A percentile compares a stretch with the other conserved stretches of the same genome.
phyloP scores from a whole-genome alignment of 345 rosid genomes.

The Arabidopsis arenosa region DNA sequence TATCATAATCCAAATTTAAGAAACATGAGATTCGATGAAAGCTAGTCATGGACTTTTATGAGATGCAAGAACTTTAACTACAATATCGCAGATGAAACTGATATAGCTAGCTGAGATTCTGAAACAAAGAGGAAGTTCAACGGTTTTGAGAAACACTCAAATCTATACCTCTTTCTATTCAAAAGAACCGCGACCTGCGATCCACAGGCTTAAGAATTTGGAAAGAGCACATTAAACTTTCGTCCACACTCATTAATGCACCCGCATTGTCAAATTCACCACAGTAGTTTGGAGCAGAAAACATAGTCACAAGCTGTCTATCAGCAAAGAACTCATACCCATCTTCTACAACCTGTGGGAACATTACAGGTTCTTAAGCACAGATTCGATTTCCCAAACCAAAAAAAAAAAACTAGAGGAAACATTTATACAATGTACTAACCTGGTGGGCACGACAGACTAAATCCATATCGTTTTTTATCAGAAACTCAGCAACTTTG shows the following conservation, averaged over 20 bases:
- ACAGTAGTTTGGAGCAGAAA: constrained; percentile 47
- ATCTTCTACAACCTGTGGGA: constrained; percentile 86
- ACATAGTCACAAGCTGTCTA: constrained; percentile 61
- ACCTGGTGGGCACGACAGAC: constrained; percentile 78
- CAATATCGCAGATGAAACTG: not conserved
- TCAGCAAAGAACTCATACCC: constrained; percentile 91
- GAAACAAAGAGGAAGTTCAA: constrained; percentile 4
- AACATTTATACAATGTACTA: constrained; percentile 7
- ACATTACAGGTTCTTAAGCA: constrained; percentile 19
- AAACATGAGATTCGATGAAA: constrained; percentile 1
- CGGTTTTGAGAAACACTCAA: not conserved
- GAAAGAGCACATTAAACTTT: constrained; percentile 65
- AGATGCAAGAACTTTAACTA: not conserved
- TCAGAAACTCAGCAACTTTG: constrained; percentile 64
- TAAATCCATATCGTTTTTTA: constrained; percentile 71
- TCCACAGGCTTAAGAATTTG: constrained; percentile 83
- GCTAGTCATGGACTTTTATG: constrained; percentile 11
- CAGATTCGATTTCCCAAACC: constrained; percentile 16
- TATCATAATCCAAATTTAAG: not conserved
- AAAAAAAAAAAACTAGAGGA: constrained; percentile 15
- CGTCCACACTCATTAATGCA: constrained; percentile 44
- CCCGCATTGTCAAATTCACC: constrained; percentile 46
- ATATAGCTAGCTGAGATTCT: not conserved
- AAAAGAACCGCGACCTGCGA: constrained; percentile 52
- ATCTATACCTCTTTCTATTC: constrained; percentile 28